Evolutionary conservation across 345 rosid genomes (phyloP).

Genomic region (Ceriops decandra): DNA sequence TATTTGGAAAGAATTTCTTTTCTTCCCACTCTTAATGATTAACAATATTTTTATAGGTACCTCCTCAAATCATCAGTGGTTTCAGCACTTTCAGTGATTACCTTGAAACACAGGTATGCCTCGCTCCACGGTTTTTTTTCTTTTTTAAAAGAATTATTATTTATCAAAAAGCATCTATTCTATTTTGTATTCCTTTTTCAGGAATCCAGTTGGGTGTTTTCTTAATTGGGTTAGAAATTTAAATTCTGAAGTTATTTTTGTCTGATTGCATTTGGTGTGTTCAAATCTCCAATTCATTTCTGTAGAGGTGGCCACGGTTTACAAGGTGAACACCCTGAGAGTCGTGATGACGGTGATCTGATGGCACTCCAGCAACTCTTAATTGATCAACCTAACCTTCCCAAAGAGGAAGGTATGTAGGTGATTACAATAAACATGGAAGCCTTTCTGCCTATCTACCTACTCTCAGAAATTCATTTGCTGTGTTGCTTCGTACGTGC

Average conservation of each 20-base stretch:
- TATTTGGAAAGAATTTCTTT: neutral
- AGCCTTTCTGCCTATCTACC: neutral
- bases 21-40: neutral
- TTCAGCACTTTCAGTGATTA: constrained; percentile 59
- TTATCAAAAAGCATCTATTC: neutral
- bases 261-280: neutral
- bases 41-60: constrained; percentile 38
- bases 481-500: too few relatives aligned
- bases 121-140: neutral
- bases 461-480: too few relatives aligned
- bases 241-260: too few relatives aligned
- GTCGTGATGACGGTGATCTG: constrained; percentile 44
- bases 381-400: constrained; percentile 81
- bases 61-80: constrained; percentile 59
- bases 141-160: too few relatives aligned
- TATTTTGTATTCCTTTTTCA: neutral
- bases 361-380: constrained; percentile 57
- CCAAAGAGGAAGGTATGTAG: constrained; percentile 59
- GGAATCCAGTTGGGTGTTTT: neutral
- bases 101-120: constrained; percentile 58
- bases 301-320: neutral
- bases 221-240: too few relatives aligned
- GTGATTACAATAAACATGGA: neutral
- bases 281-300: neutral
- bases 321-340: neutral